A percentile compares a stretch with the other conserved stretches of the same genome.
These are phyloP conservation scores for Leavenworthia alabamica DNA, from an alignment of 345 rosid genomes.

Conservation along the genomic window DNA sequence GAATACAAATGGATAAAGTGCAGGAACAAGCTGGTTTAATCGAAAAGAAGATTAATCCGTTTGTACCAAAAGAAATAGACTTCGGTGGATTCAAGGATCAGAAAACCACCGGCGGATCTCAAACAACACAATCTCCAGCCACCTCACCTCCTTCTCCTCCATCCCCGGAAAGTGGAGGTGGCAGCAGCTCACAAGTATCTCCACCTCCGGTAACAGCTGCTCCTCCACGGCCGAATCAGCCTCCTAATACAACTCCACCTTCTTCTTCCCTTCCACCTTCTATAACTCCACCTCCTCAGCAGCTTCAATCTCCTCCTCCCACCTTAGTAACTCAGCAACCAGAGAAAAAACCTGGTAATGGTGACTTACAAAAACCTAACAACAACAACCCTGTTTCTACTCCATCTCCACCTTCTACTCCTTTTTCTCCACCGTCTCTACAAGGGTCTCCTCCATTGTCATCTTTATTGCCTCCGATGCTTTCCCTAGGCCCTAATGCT, in stretches of 20 bases:
- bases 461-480: neutral
- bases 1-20: constrained; percentile 27
- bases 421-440: constrained; percentile 1
- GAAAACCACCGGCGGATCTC: constrained; percentile 7
- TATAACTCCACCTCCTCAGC: constrained; percentile 28
- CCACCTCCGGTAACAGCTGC: constrained; percentile 19
- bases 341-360: constrained; percentile 6
- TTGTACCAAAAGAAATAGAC: constrained; percentile 14
- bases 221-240: constrained; percentile 3
- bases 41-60: constrained; percentile 25
- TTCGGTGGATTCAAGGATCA: constrained; percentile 9
- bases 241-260: constrained; percentile 11
- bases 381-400: constrained; percentile 14
- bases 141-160: constrained; percentile 33
- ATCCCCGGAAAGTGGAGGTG: neutral
- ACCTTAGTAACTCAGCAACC: constrained; percentile 15
- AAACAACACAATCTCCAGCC: constrained; percentile 21
- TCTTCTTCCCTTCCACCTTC: constrained; percentile 25
- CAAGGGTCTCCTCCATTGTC: constrained; percentile 13
- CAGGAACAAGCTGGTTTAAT: constrained; percentile 25
- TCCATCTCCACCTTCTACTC: constrained; percentile 9
- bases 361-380: neutral
- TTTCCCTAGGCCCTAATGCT: constrained; percentile 9
- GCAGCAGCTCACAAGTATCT: constrained; percentile 6
- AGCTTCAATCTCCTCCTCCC: constrained; percentile 25